Percentiles rank a stretch among this genome's conserved stretches.
These are phyloP conservation scores for Leucocoprinus sp. DNA, from an alignment of 768 basidiomycete genomes.

Conservation along the genomic window DNA sequence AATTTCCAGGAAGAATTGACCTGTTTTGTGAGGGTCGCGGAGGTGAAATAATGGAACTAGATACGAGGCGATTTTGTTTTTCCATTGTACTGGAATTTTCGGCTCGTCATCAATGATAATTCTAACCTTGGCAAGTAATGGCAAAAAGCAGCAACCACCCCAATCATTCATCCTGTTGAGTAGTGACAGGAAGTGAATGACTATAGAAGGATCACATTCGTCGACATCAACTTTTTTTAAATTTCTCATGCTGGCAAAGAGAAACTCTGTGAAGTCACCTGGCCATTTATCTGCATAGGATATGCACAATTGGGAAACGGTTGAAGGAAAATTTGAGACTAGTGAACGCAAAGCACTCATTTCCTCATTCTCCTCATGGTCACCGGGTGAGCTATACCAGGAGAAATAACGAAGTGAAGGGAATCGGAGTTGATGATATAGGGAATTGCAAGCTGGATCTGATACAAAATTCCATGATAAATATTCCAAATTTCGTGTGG, in stretches of 20 bases:
- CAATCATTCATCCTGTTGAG: background rate
- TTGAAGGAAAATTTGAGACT: background rate
- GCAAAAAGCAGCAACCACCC: background rate
- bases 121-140: background rate
- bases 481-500: conserved; percentile 1
- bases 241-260: background rate
- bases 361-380: background rate
- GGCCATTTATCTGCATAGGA: background rate
- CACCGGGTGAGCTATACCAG: background rate
- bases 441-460: background rate
- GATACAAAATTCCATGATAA: background rate
- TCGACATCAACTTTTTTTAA: background rate
- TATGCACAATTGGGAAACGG: background rate
- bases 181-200: background rate
- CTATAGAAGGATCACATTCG: background rate
- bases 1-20: background rate
- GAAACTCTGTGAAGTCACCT: background rate
- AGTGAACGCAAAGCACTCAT: background rate
- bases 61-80: conserved; percentile 1
- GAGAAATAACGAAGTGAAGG: background rate
- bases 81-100: no score
- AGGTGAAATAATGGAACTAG: background rate
- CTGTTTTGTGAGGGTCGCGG: conserved; percentile 1
- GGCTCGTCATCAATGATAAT: no score
- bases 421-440: background rate